Base-by-base conservation (phyloP, 495 filamentous ascomycete species). In the Penicillium angulare region DNA sequence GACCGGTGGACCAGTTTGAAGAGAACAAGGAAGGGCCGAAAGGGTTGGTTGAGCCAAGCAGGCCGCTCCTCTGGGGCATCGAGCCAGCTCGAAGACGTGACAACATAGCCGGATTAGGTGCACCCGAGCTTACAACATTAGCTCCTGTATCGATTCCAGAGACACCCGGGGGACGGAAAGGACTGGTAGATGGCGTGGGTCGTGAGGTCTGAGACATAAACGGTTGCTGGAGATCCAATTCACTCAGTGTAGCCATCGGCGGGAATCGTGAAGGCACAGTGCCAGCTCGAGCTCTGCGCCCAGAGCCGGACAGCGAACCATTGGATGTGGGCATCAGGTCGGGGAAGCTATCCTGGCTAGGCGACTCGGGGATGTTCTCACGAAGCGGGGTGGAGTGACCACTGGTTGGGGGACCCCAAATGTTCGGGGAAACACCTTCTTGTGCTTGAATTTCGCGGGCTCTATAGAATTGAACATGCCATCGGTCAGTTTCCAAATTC, bases 391-490 rank as follows among this genome's bases (percentile, higher is more conserved):
- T 97, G 38, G 93, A 96, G 73, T 95, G 87, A 47, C 90, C 92
- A 65, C 91, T 95, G 26, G 95, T 92, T 45, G 93, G 93, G 32
- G 93, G 92, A 23, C 90, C 92, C 93, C 95, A 97, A 22, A 92
- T 83, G 65, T 88, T 90, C 43, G 89, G 79, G 55, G 86, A 84
- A 52, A 95, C 69, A 34, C 91, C 92, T 78, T 97, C 95, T 73
- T 97, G 91, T 31, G 91, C 91, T 74, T 97, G 95, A 53, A 97
- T 96, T 66, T 98, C 93, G 68, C 93, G 82, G 33, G 95, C 90
- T 54, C 92, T 96, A 61, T 43, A 43, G 36, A 13, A 31, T 56
- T 36, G 26, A 33, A 33, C 17, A 13, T 16, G 21, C 33, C 22
- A 13, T 23, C 15, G 20, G 52, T 65, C 40, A 69, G 63, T 20